Evolutionary conservation across 2,329 filamentous ascomycete genomes (phyloP).

Genomic region (Cercospora beticola): DNA sequence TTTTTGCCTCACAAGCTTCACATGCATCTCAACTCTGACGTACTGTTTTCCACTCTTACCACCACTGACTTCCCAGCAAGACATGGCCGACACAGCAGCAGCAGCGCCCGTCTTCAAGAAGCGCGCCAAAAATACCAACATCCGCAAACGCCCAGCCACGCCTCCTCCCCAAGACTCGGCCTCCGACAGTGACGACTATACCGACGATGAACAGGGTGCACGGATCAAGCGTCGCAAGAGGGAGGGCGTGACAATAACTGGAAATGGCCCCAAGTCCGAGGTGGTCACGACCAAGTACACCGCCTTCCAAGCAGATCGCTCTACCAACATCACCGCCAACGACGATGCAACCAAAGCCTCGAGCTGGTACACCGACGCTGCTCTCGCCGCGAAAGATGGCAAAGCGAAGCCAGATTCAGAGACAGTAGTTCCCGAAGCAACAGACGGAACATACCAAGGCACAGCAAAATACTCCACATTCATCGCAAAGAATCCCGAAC

Average conservation of each 20-base stretch:
- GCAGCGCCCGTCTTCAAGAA: constrained; percentile 74
- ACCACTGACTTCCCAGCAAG: constrained; percentile 5
- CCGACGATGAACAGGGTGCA: constrained; percentile 74
- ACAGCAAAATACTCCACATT: constrained; percentile 70
- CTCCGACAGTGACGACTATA: constrained; percentile 61
- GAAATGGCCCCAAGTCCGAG: constrained; percentile 54
- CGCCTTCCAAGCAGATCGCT: constrained; percentile 59
- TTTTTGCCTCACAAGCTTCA: not conserved
- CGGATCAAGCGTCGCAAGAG: constrained; percentile 77
- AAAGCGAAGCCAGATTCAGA: constrained; percentile 10
- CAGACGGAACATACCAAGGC: constrained; percentile 72
- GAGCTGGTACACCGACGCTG: constrained; percentile 82
- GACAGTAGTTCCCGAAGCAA: constrained; percentile 56
- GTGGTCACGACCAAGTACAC: constrained; percentile 38
- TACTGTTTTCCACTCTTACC: not conserved
- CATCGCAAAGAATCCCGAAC: constrained; percentile 78
- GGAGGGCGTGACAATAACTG: constrained; percentile 63
- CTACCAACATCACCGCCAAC: constrained; percentile 60
- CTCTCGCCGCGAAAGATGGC: constrained; percentile 36
- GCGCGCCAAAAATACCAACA: constrained; percentile 70
- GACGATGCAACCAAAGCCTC: constrained; percentile 88
- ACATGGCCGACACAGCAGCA: constrained; percentile 37
- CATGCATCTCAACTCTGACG: constrained; percentile 1
- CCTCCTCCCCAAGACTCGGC: constrained; percentile 65
- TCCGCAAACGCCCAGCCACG: constrained; percentile 77